Base-by-base conservation (phyloP, 2,329 filamentous ascomycete genomes). In the Colletotrichum magnum region DNA sequence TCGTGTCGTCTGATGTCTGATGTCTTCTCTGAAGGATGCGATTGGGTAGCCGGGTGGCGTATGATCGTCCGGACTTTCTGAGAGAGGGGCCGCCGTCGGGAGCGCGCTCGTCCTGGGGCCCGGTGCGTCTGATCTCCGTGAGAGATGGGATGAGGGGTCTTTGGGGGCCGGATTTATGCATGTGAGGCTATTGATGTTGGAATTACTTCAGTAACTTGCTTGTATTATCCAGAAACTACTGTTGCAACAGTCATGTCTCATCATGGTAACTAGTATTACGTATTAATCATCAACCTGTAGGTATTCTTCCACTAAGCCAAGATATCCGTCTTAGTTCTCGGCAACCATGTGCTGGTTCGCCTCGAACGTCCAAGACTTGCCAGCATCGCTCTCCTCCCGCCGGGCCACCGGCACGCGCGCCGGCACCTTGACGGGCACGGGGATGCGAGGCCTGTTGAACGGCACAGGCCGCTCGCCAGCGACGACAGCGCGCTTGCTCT, bases 91-190 rank as follows among this genome's bases (percentile, higher is more conserved):
- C 18, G 21, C 21, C 21, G 21, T 24, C 21, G 45, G 45, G 18
- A 32, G 28, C 28, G 28, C 7, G 28, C 4, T 6, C 18, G 28
- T n/a, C 5, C 21, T 54, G 5, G 28, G 21, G 57, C 26, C 47
- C 32, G 47, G 10, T 28, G 24, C 58, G 58, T 60, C 58, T 60
- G 58, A 60, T 60, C 28, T 60, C 26, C 47, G 58, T 7, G 28
- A 6, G 45, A 28, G 58, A 43, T 52, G 47, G 58, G 47, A 52
- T 50, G 32, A 51, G 18, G 41, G 45, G 28, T 32, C 28, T 18
- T 36, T 21, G 28, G 28, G 45, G 57, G 36, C 36, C 36, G 2
- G 16, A 12, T 18, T 26, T 13, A 51, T 51, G 48, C 48, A 12
- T 5, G n/a, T 3, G 16, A 3, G 15, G 18, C 24, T 43, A 6